Base-by-base conservation (phyloP, 1,139 yeast genomes). In the Hemisphaericaspora xylanilytica region DNA sequence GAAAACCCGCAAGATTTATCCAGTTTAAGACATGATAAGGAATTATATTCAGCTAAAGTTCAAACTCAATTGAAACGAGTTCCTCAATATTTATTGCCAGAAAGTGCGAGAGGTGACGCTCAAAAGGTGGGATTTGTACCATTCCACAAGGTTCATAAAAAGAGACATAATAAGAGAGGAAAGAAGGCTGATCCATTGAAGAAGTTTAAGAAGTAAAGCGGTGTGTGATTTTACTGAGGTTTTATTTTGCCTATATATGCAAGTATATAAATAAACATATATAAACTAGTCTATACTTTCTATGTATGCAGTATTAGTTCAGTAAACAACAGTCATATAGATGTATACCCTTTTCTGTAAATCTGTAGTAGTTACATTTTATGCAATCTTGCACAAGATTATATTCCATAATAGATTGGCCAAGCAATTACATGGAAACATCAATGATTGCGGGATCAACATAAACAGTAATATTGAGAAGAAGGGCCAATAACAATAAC, bases 1-100 rank as follows among this genome's bases (percentile, higher is more conserved):
- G 98, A 92, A 57, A 92, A 92, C 59, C 98, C 98, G n/a, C 95
- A 88, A 55, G 98, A 94, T 63, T 73, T 92, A 55, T 81, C 81
- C 11, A 80, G 85, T 38, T 77, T 92, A 59, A 83, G 97, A 59
- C 98, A 92, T 57, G 98, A 92, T 59, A 85, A 82, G 53, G 96
- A 86, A 50, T 61, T 87, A 43, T 95, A 90, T 55, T 83, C 95
- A 9, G 71, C 92, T 2, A 77, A 95, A 59, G 78, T 83, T 7
- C 97, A 90, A 62, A 65, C 80, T 14, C 96, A 94, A 56, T 71
- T 92, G 64, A 90, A 88, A 61, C 78, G 95, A 55, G 90, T 94
- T 28, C 99, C 99, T 0, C 90, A 87, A 36, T 92, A 92, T 58
- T 72, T 92, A 51, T 67, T 90, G 48, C 97, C 97, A 4, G 88